Base-by-base conservation (phyloP, 1,284 basidiomycete species). In the Erythrobasidium hasegawianum region DNA sequence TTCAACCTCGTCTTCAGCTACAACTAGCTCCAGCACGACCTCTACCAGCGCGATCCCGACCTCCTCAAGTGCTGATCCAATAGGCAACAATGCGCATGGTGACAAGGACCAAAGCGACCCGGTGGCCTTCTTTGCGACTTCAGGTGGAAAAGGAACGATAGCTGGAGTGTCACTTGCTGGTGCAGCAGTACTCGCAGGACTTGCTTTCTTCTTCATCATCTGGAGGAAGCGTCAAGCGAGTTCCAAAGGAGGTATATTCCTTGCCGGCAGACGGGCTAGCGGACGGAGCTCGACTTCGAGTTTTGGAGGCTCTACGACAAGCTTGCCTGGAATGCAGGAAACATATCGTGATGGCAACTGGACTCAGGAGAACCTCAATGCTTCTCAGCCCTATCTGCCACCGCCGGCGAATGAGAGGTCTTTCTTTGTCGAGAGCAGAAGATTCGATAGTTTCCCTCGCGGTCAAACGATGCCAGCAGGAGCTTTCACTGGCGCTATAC, bases 71-170 rank as follows among this genome's bases (percentile, higher is more conserved):
- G 43, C 16, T 8, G 22, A 18, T 47, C n/a, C n/a, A 8, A 24
- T 47, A 24, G 43, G 43, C 43, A 24, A 47, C 14, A 47, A 47
- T 16, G 43, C 43, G n/a, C 4, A 33, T 11, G 33, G 33, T 11
- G 45, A 39, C 16, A 18, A 45, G 16, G 52, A 55, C n/a, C 40
- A 45, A 9, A 16, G 13, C 4, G n/a, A 11, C 0, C 50, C 50
- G 20, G 22, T 16, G 4, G 43, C 62, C 1, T 65, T 65, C 39
- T 65, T 65, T n/a, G 62, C 62, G 27, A 65, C 62, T 22, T 41
- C 62, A 24, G 45, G 45, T n/a, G 62, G 62, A 0, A 65, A 58
- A 58, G 62, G 62, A 2, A 58, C 62, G 16, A 65, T 65, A 11
- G 62, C 62, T 9, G 56, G 62, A 16, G 57, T 65, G 8, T 43